Evolutionary conservation across 2,329 filamentous ascomycete species (phyloP).

Genomic region (Xenosphaeropsis pyriputrescens): DNA sequence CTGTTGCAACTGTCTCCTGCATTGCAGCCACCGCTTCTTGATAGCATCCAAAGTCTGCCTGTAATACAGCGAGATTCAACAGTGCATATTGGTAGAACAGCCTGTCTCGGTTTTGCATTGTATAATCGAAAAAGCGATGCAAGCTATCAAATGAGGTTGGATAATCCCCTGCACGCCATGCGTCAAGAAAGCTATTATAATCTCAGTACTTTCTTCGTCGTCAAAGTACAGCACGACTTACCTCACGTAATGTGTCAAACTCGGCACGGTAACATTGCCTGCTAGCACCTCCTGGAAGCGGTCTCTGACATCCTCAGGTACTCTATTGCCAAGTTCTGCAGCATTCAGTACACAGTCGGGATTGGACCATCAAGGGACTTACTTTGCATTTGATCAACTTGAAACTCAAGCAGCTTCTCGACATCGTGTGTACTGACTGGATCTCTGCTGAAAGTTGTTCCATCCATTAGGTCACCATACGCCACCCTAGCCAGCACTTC

Average conservation of each 20-base stretch:
- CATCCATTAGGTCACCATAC: constrained; percentile 8
- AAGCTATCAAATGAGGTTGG: constrained; percentile 80
- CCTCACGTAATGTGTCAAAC: constrained; percentile 62
- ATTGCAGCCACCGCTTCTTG: constrained; percentile 85
- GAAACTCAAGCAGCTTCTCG: constrained; percentile 71
- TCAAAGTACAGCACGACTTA: constrained; percentile 18
- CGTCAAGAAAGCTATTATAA: constrained; percentile 60
- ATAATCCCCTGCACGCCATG: constrained; percentile 85
- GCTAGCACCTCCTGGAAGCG: constrained; percentile 55
- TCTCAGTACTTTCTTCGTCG: constrained; percentile 3
- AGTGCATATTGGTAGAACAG: constrained; percentile 90
- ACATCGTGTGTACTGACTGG: constrained; percentile 63
- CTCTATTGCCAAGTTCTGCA: constrained; percentile 58
- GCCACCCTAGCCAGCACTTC: constrained; percentile 20
- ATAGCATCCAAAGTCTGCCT: constrained; percentile 89
- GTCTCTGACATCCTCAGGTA: constrained; percentile 59
- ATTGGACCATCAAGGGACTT: constrained; percentile 12
- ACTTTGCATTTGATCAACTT: constrained; percentile 80
- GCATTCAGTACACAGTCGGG: constrained; percentile 11
- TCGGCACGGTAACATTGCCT: constrained; percentile 54
- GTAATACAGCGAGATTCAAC: constrained; percentile 82
- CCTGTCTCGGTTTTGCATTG: constrained; percentile 71
- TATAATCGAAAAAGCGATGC: constrained; percentile 94
- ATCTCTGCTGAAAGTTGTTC: constrained; percentile 3
- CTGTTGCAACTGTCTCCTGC: constrained; percentile 90